Evolutionary conservation across 2,329 filamentous ascomycete species (phyloP), one percentile per base, ranked within the genome.

Genomic region (Tolypocladium guangdongense): DNA sequence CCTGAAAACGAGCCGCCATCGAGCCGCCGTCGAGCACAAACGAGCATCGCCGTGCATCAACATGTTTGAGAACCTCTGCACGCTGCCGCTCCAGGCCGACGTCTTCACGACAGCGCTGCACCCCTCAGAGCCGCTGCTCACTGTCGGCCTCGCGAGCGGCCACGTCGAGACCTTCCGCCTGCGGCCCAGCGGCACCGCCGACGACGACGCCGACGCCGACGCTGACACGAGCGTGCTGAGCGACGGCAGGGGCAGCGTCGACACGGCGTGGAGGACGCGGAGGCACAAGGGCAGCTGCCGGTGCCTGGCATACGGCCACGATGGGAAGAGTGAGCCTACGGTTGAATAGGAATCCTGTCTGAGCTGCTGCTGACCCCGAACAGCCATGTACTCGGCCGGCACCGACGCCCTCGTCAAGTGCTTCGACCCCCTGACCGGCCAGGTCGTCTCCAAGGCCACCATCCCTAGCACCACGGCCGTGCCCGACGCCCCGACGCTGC

Each of bases 201-300:
- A 79, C 47, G 78, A 80, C 32, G 78, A 80, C 47, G 78, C 80
- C 35, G 78, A 81, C 41, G 68, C 57, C 4, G 76, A 76, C 53
- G 73, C 66, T 36, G 74, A 79, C 52, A 69, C 71, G 47, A 81
- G 74, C 58, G 69, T 77, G 2, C 53, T 78, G 24, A 80, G 75
- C 22, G 73, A 77, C 62, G 90, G 89, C 12, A 86, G 80, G 57
- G 87, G 85, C 45, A 82, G 85, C 53, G 87, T 97, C 57, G 87
- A 91, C 60, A 89, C 86, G 0, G 74, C 84, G 55, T 99, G 93
- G 93, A 81, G 82, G 62, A 97, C 93, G 6, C 79, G 84, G 60
- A 80, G 93, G 56, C 93, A 99, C 73, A 95, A 96, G 75, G 92
- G 90, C 14, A 96, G 90, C 76, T 97, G 92, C 66, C 81, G 93